Base-by-base conservation (phyloP, 176 grass and related monocot genomes). In the Avena atlantica region DNA sequence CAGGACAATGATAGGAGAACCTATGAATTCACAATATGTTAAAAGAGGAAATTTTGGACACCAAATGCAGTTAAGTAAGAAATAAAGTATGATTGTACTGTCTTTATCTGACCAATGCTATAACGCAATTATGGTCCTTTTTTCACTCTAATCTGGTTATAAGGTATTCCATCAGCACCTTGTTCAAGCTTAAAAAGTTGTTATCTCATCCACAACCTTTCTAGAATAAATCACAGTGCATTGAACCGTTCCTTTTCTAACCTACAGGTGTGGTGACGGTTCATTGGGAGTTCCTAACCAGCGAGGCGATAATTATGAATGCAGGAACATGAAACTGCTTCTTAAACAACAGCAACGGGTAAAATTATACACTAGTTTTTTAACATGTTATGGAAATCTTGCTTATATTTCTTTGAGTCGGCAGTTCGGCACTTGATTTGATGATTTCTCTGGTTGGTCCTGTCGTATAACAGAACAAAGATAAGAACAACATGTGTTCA, bases 341-440 rank as follows among this genome's bases (percentile, higher is more conserved):
- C 92, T 98, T 48, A 98, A 96, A 86, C 96, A 98, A 81, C 96
- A 94, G 59, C 96, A 96, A 93, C 92, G 96, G 87, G 96, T 98
- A 94, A 78, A 86, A 36, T 37, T 72, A 50, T 47, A 15, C 71
- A 37, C 19, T 84, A 66, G 89, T 51, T 55, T 51, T 55, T 88
- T 84, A 59, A 27, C 55, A 65, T 79, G 16, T 13, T 79, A 40
- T 56, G 83, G 12, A 16, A 29, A 37, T 60, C 9, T 82, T 86
- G 42, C 19, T 85, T 81, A 70, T 87, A 76, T 65, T 84, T 75
- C 9, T 66, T 21, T 21, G 14, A 68, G 24, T 42, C 6, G 40
- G 40, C 40, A 42, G 6, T 42, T 85, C 3, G 0, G 60, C 45
- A 76, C 49, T 88, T 84, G 29, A 68, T 91, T 87, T 81, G 15